Evolutionary conservation across 768 basidiomycete genomes (phyloP).

Genomic region (Lactarius pseudohatsudake): DNA sequence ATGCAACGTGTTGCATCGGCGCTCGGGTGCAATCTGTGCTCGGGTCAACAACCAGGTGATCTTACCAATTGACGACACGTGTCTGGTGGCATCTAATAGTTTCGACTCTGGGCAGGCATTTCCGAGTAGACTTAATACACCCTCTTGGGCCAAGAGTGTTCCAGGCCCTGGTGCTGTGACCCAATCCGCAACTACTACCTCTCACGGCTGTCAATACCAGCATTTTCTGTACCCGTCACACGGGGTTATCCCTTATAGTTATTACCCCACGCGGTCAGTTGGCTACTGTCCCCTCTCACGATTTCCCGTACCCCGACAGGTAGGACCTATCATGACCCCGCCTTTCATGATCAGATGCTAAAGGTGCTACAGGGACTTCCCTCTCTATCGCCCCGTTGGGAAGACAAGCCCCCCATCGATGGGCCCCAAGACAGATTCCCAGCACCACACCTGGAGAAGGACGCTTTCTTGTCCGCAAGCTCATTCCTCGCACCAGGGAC

Average conservation of each 20-base stretch:
- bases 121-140: not conserved
- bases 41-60: not conserved
- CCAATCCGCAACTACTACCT: not conserved
- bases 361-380: not conserved
- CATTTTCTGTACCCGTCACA: not conserved
- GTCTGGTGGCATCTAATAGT: not conserved
- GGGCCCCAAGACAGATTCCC: not conserved
- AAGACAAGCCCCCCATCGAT: not conserved
- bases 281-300: not conserved
- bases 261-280: not conserved
- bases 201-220: not conserved
- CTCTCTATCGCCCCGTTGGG: not conserved
- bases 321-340: not conserved
- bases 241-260: not conserved
- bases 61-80: not conserved
- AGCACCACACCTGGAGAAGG: not conserved
- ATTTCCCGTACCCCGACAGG: not conserved
- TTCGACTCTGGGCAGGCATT: not conserved
- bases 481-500: not conserved
- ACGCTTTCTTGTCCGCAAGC: not conserved
- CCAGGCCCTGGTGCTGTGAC: not conserved
- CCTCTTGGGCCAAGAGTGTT: not conserved
- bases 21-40: too few relatives aligned
- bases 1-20: too few relatives aligned
- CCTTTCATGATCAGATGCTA: not conserved